A percentile compares a stretch with the other conserved stretches of the same genome.
These are phyloP conservation scores for Daldinia childiae DNA, from an alignment of 495 filamentous ascomycete species.

Conservation along the genomic window DNA sequence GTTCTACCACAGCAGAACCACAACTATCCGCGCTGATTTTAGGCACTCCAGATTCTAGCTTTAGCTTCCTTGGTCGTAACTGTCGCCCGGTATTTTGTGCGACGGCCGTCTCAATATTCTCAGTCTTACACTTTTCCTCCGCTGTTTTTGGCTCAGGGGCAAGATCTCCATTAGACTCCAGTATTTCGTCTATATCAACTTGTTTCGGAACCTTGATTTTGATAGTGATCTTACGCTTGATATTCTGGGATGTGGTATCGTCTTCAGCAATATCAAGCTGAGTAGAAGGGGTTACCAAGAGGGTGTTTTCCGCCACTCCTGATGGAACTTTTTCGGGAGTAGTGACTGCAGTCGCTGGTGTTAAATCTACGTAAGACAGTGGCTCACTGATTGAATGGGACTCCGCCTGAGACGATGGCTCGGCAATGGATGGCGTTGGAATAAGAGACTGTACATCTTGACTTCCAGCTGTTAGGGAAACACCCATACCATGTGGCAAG, in stretches of 20 bases:
- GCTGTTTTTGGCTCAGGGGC: not conserved
- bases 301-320: not conserved
- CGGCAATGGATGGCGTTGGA: not conserved
- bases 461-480: not conserved
- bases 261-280: not conserved
- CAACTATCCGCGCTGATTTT: not conserved
- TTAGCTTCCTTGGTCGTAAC: conserved; percentile 15
- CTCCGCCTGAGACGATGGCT: not conserved
- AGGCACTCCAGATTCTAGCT: not conserved
- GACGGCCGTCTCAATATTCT: not conserved
- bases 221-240: not conserved
- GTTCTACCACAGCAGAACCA: not conserved
- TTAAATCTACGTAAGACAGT: not conserved
- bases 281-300: not conserved
- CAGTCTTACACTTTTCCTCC: not conserved
- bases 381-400: not conserved
- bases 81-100: not conserved
- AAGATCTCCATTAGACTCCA: not conserved
- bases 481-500: conserved; percentile 55
- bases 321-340: not conserved
- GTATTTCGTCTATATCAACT: not conserved
- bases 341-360: not conserved
- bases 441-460: not conserved
- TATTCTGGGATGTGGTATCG: not conserved
- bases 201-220: conserved; percentile 5